phyloP scores from a whole-genome alignment of 2,329 filamentous ascomycete genomes.

The Colletotrichum gloeosporioides region DNA sequence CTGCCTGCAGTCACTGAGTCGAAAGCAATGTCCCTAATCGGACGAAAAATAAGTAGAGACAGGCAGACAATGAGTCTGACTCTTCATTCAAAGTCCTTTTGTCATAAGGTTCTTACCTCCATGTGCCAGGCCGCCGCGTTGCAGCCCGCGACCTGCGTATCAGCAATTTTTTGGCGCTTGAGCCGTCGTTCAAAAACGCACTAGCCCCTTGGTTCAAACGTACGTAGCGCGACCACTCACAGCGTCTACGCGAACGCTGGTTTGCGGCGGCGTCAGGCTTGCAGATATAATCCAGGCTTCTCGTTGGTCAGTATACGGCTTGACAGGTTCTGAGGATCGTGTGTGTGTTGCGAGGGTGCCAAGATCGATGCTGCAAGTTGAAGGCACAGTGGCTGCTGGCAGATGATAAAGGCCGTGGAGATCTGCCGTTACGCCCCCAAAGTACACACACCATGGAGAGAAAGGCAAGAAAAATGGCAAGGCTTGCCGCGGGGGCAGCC shows the following conservation, averaged over 20 bases:
- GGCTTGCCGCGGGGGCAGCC: neutral
- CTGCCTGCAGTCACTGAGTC: neutral
- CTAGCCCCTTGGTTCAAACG: neutral
- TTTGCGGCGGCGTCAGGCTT: neutral
- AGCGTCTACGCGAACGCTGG: neutral
- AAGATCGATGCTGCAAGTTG: neutral
- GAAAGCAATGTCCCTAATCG: neutral
- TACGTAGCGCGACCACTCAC: neutral
- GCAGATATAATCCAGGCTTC: neutral
- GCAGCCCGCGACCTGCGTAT: neutral
- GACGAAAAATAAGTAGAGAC: neutral
- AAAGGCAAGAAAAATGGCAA: neutral
- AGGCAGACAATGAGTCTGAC: neutral
- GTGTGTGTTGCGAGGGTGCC: neutral
- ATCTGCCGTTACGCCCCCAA: neutral
- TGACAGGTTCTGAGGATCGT: neutral
- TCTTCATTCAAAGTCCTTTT: neutral
- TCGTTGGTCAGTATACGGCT: constrained; percentile 13
- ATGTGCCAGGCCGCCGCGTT: neutral
- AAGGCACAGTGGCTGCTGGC: neutral
- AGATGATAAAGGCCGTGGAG: neutral
- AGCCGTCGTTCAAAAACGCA: neutral
- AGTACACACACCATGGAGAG: neutral
- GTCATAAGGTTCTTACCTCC: neutral
- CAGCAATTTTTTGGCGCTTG: neutral